These are phyloP conservation scores for Populus alba DNA, from an alignment of 345 rosid species.

Conservation along the genomic window DNA sequence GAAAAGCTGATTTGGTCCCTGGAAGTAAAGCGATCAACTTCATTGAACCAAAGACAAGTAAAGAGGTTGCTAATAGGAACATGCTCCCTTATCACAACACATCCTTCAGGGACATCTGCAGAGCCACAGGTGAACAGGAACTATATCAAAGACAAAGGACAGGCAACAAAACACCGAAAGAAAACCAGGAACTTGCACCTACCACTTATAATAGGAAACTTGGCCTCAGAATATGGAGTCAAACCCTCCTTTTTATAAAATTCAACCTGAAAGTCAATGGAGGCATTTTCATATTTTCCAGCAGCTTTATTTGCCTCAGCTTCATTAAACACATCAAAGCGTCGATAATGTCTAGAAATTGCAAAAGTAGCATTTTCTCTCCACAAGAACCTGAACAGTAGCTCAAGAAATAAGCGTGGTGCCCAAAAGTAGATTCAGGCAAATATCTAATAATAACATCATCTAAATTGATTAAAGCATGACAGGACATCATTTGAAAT, in stretches of 20 bases:
- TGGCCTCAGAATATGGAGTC: constrained; percentile 75
- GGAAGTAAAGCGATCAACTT: constrained; percentile 93
- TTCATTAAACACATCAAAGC: constrained; percentile 81
- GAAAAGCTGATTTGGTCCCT: constrained; percentile 98
- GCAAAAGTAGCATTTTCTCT: constrained; percentile 93
- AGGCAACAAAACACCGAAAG: not conserved
- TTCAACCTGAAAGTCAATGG: constrained; percentile 85
- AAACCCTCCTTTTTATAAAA: constrained; percentile 92
- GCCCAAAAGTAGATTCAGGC: constrained; percentile 1
- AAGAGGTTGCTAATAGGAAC: constrained; percentile 88
- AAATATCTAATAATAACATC: not conserved
- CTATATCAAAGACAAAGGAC: not conserved
- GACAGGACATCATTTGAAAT: not conserved
- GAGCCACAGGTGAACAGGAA: constrained; percentile 15
- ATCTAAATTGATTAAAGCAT: not conserved
- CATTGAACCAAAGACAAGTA: constrained; percentile 96
- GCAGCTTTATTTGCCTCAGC: constrained; percentile 99
- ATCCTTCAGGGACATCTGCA: constrained; percentile 99
- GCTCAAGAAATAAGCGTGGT: constrained; percentile 14
- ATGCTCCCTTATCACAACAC: constrained; percentile 94
- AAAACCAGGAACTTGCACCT: constrained; percentile 21
- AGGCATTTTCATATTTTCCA: constrained; percentile 81
- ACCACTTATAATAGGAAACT: constrained; percentile 95
- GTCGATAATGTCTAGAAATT: constrained; percentile 86
- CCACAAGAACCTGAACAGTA: constrained; percentile 83